Percentiles rank a stretch among this genome's conserved stretches.
Conservation (phyloP, 768 basidiomycete genomes). For the Psilocybe cyanescens region DNA sequence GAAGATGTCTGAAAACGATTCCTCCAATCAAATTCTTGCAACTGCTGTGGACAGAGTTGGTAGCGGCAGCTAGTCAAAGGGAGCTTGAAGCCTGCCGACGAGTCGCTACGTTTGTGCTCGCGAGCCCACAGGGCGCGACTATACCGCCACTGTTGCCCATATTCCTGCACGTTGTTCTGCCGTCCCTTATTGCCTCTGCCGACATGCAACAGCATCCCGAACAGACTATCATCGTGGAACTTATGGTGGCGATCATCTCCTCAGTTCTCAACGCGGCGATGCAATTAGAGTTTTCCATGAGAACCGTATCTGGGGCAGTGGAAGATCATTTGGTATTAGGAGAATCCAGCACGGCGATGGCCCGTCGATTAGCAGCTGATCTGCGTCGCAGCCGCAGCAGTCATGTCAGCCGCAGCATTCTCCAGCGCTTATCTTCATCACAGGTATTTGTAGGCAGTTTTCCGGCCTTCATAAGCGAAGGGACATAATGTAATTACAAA, state of each 20-base stretch:
- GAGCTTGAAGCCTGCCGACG: slow-evolving; percentile 67
- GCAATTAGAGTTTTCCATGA: slow-evolving; percentile 73
- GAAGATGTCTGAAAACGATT: slow-evolving; percentile 62
- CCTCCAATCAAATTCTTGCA: slow-evolving; percentile 66
- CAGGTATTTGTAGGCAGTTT: slow-evolving; percentile 75
- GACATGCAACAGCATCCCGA: slow-evolving; percentile 60
- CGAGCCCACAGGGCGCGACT: slow-evolving; percentile 55
- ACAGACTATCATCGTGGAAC: slow-evolving; percentile 59
- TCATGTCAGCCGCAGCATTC: slow-evolving; percentile 52
- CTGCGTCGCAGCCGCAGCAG: slow-evolving; percentile 55
- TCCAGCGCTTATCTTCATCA: slow-evolving; percentile 63
- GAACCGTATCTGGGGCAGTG: slow-evolving; percentile 51
- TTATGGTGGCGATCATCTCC: slow-evolving; percentile 66
- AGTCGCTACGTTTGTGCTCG: slow-evolving; percentile 69
- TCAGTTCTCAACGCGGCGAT: slow-evolving; percentile 69
- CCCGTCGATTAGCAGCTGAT: slow-evolving; percentile 66
- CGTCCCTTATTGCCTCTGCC: slow-evolving; percentile 52
- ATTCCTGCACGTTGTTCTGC: not conserved
- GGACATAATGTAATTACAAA: slow-evolving; percentile 19
- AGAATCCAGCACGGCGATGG: slow-evolving; percentile 65
- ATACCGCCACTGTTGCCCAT: slow-evolving; percentile 66
- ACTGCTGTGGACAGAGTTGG: slow-evolving; percentile 71
- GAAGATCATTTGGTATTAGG: slow-evolving; percentile 58
- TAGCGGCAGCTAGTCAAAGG: slow-evolving; percentile 53
- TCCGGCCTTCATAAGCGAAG: slow-evolving; percentile 61